Conservation (phyloP, 1,284 basidiomycete species). For the Cutaneotrichosporon dermatis region DNA sequence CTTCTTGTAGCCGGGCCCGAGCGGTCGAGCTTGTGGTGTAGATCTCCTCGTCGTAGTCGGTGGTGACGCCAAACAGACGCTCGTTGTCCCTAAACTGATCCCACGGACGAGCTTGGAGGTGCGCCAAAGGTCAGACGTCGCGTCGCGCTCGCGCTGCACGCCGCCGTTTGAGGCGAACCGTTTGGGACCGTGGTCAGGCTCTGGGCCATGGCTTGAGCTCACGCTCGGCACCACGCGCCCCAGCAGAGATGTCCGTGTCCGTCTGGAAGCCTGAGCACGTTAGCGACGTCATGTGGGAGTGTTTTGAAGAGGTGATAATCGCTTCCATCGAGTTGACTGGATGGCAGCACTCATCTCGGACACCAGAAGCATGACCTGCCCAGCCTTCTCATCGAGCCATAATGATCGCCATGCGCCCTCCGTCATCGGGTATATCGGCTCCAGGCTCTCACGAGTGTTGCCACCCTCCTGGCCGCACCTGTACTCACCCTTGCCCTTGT, state of each 20-base stretch:
- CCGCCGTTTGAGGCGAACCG: constrained; percentile 13
- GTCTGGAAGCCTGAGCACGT: constrained; percentile 68
- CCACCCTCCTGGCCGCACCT: too few relatives aligned
- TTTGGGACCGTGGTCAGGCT: constrained; percentile 33
- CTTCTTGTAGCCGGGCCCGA: constrained; percentile 73
- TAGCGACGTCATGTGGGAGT: too few relatives aligned
- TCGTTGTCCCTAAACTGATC: constrained; percentile 97
- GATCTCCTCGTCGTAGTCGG: constrained; percentile 85
- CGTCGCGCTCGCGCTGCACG: constrained; percentile 5
- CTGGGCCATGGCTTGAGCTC: constrained; percentile 78
- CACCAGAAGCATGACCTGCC: too few relatives aligned
- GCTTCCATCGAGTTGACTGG: too few relatives aligned
- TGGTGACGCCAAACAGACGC: constrained; percentile 83
- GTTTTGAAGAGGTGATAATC: too few relatives aligned
- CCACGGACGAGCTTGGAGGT: constrained; percentile 57
- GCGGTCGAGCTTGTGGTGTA: constrained; percentile 96
- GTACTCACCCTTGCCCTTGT: constrained; percentile 19
- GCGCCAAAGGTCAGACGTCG: constrained; percentile 42
- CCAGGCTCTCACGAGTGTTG: too few relatives aligned
- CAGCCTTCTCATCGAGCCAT: too few relatives aligned
- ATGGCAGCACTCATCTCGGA: too few relatives aligned
- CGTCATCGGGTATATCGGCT: too few relatives aligned
- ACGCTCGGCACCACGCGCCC: constrained; percentile 56
- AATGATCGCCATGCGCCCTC: too few relatives aligned
- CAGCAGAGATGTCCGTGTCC: constrained; percentile 72